phyloP scores from a whole-genome alignment of 108 stramenopile genomes.

The Cyclotella cryptica region DNA sequence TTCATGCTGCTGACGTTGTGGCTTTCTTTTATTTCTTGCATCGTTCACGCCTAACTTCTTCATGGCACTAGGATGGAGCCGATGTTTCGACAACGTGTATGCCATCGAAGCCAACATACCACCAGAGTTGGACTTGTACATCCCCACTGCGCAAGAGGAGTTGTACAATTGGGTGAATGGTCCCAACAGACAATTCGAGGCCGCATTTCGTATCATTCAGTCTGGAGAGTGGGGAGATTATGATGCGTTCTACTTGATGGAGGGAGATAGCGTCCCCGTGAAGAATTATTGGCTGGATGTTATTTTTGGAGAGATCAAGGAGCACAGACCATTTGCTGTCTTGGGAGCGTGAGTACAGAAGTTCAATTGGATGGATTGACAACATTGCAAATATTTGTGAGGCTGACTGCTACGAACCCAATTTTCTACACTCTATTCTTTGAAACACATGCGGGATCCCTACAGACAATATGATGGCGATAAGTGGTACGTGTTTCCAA shows the following conservation, averaged over 20 bases:
- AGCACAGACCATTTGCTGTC: conserved; percentile 37
- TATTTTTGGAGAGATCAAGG: conserved; percentile 31
- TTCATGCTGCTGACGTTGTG: neutral
- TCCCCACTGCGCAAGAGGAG: conserved; percentile 40
- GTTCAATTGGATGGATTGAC: neutral
- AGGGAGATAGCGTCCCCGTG: conserved; percentile 37
- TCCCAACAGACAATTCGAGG: conserved; percentile 36
- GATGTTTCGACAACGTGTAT: conserved; percentile 46
- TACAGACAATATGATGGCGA: conserved; percentile 37
- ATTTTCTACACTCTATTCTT: no score
- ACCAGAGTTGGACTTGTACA: conserved; percentile 36
- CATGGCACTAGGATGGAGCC: conserved; percentile 40
- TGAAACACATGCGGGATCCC: no score
- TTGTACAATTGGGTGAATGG: conserved; percentile 47
- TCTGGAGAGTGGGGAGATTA: conserved; percentile 38
- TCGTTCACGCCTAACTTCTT: conserved; percentile 1
- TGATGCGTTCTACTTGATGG: conserved; percentile 42
- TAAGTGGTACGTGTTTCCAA: conserved; percentile 19
- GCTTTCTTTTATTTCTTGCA: neutral
- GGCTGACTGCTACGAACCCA: neutral
- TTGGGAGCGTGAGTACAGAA: conserved; percentile 31
- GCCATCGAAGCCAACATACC: conserved; percentile 33
- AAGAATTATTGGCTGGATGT: conserved; percentile 46
- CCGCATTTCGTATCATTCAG: conserved; percentile 37
- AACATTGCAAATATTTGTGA: neutral